These are phyloP conservation scores for Phylloporus scabripes DNA, from an alignment of 768 basidiomycete species.

Conservation along the genomic window DNA sequence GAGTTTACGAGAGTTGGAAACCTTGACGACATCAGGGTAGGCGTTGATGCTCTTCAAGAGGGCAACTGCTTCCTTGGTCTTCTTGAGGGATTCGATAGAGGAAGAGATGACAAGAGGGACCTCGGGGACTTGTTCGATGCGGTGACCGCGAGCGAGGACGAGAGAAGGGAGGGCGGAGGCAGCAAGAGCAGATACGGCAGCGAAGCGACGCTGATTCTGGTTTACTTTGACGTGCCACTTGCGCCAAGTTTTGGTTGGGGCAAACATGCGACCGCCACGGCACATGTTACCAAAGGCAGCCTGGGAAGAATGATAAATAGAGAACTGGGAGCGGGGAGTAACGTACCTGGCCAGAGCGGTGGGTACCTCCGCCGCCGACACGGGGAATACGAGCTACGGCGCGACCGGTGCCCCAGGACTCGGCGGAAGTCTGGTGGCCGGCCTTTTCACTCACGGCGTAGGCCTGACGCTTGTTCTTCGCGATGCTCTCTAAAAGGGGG, in stretches of 20 bases:
- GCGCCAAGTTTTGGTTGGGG: constrained; percentile 98
- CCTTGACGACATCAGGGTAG: constrained; percentile 91
- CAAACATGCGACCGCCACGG: constrained; percentile 99
- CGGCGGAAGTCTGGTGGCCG: constrained; percentile 97
- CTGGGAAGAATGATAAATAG: constrained; percentile 33
- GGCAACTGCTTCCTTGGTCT: constrained; percentile 95
- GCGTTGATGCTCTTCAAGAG: constrained; percentile 89
- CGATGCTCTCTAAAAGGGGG: constrained; percentile 73
- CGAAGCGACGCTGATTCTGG: constrained; percentile 98
- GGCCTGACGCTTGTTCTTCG: constrained; percentile 96
- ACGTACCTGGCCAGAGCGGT: constrained; percentile 89
- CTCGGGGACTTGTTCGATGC: constrained; percentile 95
- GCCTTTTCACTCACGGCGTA: constrained; percentile 97
- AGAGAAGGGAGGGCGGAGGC: constrained; percentile 95
- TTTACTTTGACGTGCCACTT: constrained; percentile 99
- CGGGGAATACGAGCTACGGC: constrained; percentile 99
- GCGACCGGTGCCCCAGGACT: constrained; percentile 99
- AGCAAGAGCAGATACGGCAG: constrained; percentile 94
- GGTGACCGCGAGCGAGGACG: constrained; percentile 97
- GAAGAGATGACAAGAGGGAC: constrained; percentile 88
- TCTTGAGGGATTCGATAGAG: constrained; percentile 78
- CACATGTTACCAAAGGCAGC: constrained; percentile 99
- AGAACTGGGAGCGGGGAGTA: background rate
- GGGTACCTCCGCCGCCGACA: constrained; percentile 98
- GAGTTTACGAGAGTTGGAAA: constrained; percentile 94